Percentiles rank a stretch among this genome's conserved stretches.
Conservation (phyloP, 2,329 filamentous ascomycete species). For the Cryoendolithus antarcticus region DNA sequence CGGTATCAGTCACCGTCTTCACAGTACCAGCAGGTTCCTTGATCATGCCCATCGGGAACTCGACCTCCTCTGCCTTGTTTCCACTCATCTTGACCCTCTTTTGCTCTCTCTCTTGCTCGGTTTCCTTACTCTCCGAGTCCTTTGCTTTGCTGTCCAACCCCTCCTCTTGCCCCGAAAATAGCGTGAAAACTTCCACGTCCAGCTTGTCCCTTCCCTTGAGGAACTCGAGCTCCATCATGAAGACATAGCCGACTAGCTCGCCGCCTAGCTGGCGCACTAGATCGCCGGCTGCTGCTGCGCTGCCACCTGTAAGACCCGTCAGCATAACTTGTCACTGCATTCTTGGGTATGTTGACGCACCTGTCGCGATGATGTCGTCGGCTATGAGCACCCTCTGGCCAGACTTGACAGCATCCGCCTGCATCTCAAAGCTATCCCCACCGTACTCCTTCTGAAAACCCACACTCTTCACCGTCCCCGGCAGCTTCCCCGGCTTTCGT, state of each 20-base stretch:
- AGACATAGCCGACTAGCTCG: constrained; percentile 75
- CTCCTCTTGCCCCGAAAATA: constrained; percentile 55
- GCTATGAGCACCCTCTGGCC: constrained; percentile 88
- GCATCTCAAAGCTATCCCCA: constrained; percentile 90
- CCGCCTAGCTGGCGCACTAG: constrained; percentile 81
- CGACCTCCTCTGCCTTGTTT: constrained; percentile 4
- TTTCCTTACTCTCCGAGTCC: constrained; percentile 1
- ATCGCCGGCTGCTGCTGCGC: constrained; percentile 73
- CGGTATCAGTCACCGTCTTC: constrained; percentile 13
- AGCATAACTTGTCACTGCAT: constrained; percentile 3
- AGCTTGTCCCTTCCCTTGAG: constrained; percentile 88
- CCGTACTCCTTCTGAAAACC: constrained; percentile 94
- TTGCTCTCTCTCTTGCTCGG: constrained; percentile 9
- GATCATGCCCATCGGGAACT: neutral
- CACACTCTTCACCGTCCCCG: constrained; percentile 74
- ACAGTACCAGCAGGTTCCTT: neutral
- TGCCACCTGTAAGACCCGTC: constrained; percentile 57
- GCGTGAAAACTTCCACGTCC: constrained; percentile 67
- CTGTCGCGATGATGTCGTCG: constrained; percentile 96
- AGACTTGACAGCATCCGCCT: constrained; percentile 67
- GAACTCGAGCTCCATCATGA: constrained; percentile 91
- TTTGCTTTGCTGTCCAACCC: constrained; percentile 8
- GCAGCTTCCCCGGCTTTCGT: constrained; percentile 90
- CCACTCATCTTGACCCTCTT: constrained; percentile 13
- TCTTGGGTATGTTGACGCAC: constrained; percentile 40